Evolutionary conservation across 176 grass and related monocot species (phyloP).

Genomic region (Alloteropsis semialata): DNA sequence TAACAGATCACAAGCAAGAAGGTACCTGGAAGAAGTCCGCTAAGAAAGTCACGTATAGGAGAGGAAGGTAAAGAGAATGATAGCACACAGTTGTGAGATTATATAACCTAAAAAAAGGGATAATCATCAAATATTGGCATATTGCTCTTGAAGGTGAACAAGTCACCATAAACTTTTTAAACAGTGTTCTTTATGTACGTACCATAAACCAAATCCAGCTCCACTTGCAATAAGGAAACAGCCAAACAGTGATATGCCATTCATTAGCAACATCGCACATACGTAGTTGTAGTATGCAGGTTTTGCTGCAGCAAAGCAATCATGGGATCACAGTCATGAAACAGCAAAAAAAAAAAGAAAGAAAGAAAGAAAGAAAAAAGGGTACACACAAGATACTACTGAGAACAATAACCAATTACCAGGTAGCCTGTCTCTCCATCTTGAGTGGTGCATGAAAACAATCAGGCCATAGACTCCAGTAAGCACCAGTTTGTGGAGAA

Average conservation of each 20-base stretch:
- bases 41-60: slow-evolving; percentile 88
- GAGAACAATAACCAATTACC: slow-evolving; percentile 43
- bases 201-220: slow-evolving; percentile 95
- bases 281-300: slow-evolving; percentile 96
- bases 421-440: slow-evolving; percentile 92
- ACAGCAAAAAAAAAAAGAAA: slow-evolving; percentile 11
- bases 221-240: slow-evolving; percentile 76
- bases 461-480: slow-evolving; percentile 81
- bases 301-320: slow-evolving; percentile 65
- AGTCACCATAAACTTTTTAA: slow-evolving; percentile 11
- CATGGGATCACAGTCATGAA: slow-evolving; percentile 16
- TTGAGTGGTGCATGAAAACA: slow-evolving; percentile 94
- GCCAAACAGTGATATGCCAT: slow-evolving; percentile 69
- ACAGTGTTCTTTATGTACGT: slow-evolving; percentile 42
- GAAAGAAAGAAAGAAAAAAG: too few relatives aligned
- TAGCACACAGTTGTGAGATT: slow-evolving; percentile 83
- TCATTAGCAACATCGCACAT: slow-evolving; percentile 81
- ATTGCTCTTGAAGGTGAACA: slow-evolving; percentile 20
- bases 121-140: slow-evolving; percentile 22
- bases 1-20: slow-evolving; percentile 2
- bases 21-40: slow-evolving; percentile 97
- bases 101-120: slow-evolving; percentile 57
- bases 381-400: slow-evolving; percentile 10
- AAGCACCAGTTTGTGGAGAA: slow-evolving; percentile 87
- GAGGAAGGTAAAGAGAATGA: slow-evolving; percentile 95